A percentile compares a stretch with the other conserved stretches of the same genome.
Conservation (phyloP, 345 rosid species). For the Orychophragmus violaceus region DNA sequence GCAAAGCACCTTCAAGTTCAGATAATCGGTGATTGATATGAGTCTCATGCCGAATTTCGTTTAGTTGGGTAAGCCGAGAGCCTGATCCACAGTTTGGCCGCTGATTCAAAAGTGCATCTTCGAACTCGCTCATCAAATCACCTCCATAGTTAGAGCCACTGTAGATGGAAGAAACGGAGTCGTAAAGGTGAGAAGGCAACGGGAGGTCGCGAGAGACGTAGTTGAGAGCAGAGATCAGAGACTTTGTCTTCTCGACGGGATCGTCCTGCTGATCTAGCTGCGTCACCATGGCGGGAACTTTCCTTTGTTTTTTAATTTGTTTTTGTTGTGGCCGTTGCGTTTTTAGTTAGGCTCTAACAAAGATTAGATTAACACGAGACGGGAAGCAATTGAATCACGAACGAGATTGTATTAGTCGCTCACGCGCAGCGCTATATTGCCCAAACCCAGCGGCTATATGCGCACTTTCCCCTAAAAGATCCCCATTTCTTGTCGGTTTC, state of each 20-base stretch:
- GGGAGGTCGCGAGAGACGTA: constrained; percentile 93
- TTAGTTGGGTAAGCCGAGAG: constrained; percentile 42
- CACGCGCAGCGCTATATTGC: no score
- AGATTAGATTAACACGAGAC: no score
- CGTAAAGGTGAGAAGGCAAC: constrained; percentile 62
- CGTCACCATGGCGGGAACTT: constrained; percentile 80
- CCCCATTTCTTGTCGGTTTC: constrained; percentile 1
- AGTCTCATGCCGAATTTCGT: constrained; percentile 50
- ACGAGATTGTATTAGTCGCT: no score
- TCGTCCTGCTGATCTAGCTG: constrained; percentile 32
- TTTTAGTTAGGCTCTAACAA: no score
- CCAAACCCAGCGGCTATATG: no score
- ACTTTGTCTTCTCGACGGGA: constrained; percentile 48
- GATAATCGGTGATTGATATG: constrained; percentile 61
- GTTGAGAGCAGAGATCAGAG: constrained; percentile 77
- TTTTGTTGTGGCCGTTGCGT: no score
- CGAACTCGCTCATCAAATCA: constrained; percentile 74
- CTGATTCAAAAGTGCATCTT: constrained; percentile 73
- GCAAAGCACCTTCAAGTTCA: constrained; percentile 89
- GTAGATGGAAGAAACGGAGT: constrained; percentile 67
- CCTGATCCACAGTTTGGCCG: constrained; percentile 52
- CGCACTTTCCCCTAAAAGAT: no score
- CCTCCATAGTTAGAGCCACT: constrained; percentile 35
- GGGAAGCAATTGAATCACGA: no score
- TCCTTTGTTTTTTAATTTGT: background rate